Conservation (phyloP, 2,329 filamentous ascomycete genomes). For the Trichoderma hamatum region DNA sequence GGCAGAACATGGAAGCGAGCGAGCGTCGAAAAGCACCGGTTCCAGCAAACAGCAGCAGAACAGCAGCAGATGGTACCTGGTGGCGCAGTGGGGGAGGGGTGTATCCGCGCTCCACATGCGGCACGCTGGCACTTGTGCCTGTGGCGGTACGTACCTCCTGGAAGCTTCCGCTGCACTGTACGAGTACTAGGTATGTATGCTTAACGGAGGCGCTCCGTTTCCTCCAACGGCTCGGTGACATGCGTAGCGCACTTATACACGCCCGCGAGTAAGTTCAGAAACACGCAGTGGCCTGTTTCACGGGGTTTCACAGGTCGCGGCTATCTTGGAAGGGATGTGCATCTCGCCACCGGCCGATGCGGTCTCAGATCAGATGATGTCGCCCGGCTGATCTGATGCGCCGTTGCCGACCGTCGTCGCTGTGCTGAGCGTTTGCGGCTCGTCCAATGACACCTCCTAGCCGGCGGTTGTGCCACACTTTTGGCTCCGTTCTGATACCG, state of each 20-base stretch:
- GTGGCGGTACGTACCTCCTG: background rate
- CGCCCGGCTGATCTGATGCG: background rate
- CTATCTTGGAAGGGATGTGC: background rate
- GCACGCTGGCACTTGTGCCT: background rate
- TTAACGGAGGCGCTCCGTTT: constrained; percentile 16
- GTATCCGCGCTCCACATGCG: background rate
- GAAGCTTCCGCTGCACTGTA: too few species aligned
- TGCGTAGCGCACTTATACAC: background rate
- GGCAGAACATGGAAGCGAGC: constrained; percentile 2
- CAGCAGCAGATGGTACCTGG: background rate
- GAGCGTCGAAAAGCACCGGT: background rate
- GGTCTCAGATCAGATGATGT: constrained; percentile 21
- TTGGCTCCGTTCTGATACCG: constrained; percentile 20
- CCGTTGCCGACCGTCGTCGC: constrained; percentile 1
- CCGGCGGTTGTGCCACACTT: background rate
- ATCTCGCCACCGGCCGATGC: constrained; percentile 2
- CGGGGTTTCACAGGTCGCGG: constrained; percentile 2
- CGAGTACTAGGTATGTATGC: too few species aligned
- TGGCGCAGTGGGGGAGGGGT: constrained; percentile 20
- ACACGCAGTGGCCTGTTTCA: background rate
- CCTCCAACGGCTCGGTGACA: background rate
- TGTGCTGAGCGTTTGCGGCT: constrained; percentile 15
- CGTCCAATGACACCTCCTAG: constrained; percentile 6
- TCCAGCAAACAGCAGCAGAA: too few species aligned
- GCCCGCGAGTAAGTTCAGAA: background rate